A percentile compares a stretch with the other conserved stretches of the same genome.
Evolutionary conservation across 2,329 filamentous ascomycete genomes (phyloP).

Genomic region (Aureobasidium sp.): DNA sequence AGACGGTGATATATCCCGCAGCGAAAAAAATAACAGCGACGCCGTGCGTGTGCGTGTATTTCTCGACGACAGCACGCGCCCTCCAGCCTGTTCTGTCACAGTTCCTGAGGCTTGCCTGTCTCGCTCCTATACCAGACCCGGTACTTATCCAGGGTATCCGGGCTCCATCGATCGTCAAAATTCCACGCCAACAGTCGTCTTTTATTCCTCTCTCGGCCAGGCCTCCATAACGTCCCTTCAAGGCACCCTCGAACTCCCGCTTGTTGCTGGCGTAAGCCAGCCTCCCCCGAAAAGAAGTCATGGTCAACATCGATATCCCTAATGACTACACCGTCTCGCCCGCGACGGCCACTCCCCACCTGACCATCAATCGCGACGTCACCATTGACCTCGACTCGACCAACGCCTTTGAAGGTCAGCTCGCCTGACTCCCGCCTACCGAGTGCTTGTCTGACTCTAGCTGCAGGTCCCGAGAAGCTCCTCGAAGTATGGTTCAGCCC

Average conservation of each 20-base stretch:
- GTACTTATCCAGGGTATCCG: conserved; percentile 81
- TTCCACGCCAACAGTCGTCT: conserved; percentile 78
- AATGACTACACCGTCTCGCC: conserved; percentile 70
- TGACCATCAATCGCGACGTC: conserved; percentile 96
- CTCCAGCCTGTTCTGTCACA: not conserved
- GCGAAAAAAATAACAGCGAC: conserved; percentile 9
- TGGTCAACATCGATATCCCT: conserved; percentile 78
- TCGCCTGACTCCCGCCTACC: not conserved
- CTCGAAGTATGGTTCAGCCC: conserved; percentile 97
- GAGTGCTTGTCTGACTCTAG: not conserved
- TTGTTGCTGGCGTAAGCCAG: conserved; percentile 86
- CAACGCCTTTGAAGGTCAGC: conserved; percentile 78
- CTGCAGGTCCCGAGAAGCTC: conserved; percentile 75
- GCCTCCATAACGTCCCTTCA: conserved; percentile 80
- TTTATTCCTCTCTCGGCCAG: conserved; percentile 75
- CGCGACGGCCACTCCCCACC: conserved; percentile 73
- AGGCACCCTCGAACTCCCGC: conserved; percentile 52
- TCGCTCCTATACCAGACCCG: conserved; percentile 66
- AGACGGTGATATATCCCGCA: not conserved
- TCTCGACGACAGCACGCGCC: not conserved
- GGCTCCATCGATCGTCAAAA: conserved; percentile 67
- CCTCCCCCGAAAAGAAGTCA: conserved; percentile 52
- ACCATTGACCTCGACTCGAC: conserved; percentile 86
- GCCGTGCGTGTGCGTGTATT: not conserved
- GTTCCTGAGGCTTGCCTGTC: conserved; percentile 1